A percentile compares a stretch with the other conserved stretches of the same genome.
These are phyloP conservation scores for Serendipita sp. DNA, from an alignment of 768 basidiomycete species.

Conservation along the genomic window DNA sequence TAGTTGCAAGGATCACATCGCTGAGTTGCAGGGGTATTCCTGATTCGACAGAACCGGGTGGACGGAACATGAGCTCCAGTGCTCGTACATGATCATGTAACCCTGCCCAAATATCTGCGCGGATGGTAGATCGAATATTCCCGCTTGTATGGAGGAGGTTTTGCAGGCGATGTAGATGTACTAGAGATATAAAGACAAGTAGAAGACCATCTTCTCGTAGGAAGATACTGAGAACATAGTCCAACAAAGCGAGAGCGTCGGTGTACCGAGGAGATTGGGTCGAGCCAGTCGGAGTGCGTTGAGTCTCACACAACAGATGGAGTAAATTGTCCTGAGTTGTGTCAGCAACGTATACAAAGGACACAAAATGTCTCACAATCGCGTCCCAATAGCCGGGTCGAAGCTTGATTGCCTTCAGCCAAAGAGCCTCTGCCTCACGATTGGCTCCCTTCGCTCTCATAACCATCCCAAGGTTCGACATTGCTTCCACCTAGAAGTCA, in stretches of 20 bases:
- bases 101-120: slow-evolving; percentile 15
- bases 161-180: slow-evolving; percentile 27
- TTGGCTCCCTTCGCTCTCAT: slow-evolving; percentile 19
- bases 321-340: slow-evolving; percentile 21
- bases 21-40: slow-evolving; percentile 17
- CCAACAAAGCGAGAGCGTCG: slow-evolving; percentile 21
- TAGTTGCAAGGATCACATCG: slow-evolving; percentile 26
- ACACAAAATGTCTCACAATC: slow-evolving; percentile 11
- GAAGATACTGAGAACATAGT: slow-evolving; percentile 19
- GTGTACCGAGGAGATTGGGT: slow-evolving; percentile 13
- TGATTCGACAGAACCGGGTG: slow-evolving; percentile 14
- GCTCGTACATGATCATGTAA: slow-evolving; percentile 23
- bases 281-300: not conserved
- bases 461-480: slow-evolving; percentile 26
- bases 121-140: slow-evolving; percentile 19
- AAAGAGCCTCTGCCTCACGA: slow-evolving; percentile 23
- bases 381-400: slow-evolving; percentile 22
- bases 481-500: slow-evolving; percentile 21
- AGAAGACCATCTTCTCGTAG: slow-evolving; percentile 12
- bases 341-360: not conserved
- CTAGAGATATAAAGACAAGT: slow-evolving; percentile 15
- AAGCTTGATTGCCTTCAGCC: slow-evolving; percentile 24
- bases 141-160: slow-evolving; percentile 28
- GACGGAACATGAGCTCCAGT: slow-evolving; percentile 25
- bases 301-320: slow-evolving; percentile 15